A percentile compares a stretch with the other conserved stretches of the same genome.
phyloP scores from a whole-genome alignment of 106 monocot genomes.

The Dendrobium nobile region DNA sequence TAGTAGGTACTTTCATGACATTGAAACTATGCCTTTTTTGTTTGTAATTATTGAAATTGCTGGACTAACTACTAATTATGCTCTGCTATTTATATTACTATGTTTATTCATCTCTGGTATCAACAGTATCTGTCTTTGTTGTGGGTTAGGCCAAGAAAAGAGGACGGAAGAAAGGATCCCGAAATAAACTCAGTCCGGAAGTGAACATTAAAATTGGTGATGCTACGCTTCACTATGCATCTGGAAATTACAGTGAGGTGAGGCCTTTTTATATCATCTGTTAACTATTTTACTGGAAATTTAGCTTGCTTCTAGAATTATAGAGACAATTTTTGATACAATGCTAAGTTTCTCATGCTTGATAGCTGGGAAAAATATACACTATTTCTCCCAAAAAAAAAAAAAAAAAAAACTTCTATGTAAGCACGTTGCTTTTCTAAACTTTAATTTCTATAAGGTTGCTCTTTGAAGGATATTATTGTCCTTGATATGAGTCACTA shows the following conservation, averaged over 20 bases:
- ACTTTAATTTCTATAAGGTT: too few species aligned
- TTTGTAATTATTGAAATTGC: background rate
- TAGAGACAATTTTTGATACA: background rate
- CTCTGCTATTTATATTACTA: background rate
- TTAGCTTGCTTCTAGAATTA: background rate
- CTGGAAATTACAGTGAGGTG: constrained; percentile 61
- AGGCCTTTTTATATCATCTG: background rate
- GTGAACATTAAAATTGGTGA: constrained; percentile 70
- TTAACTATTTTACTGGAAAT: background rate
- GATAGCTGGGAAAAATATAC: too few species aligned
- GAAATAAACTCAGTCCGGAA: constrained; percentile 67
- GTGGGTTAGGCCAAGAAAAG: constrained; percentile 61
- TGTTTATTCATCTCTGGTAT: background rate
- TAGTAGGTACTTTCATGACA: too few species aligned
- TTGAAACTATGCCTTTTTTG: background rate
- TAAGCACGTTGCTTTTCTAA: too few species aligned
- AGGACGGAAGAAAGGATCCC: constrained; percentile 68
- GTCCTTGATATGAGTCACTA: too few species aligned
- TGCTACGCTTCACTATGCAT: constrained; percentile 80
- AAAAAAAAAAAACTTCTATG: too few species aligned
- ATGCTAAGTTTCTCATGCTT: too few species aligned
- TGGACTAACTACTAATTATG: background rate
- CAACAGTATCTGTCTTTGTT: background rate
- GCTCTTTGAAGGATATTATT: too few species aligned
- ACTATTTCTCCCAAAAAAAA: too few species aligned